Evolutionary conservation across 2,329 filamentous ascomycete species (phyloP), one percentile per base, ranked within the genome.

Genomic region (Alternaria brassicae): DNA sequence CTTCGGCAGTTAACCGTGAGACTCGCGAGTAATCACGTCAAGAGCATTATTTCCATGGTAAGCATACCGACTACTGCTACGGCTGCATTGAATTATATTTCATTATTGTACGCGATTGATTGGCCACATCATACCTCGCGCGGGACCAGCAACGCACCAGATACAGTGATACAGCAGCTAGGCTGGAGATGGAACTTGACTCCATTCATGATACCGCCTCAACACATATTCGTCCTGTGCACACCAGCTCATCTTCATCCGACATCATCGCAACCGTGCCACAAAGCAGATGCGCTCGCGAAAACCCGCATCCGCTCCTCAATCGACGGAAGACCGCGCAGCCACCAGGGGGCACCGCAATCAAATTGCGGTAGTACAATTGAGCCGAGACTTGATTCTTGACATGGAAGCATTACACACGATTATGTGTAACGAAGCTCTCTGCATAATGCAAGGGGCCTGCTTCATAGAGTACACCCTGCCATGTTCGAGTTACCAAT

Each of bases 251-350:
- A 45, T 53, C 39, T 44, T 36, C 50, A 53, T 28, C 39, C 51
- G 21, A 30, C 13, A 47, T 21, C 27, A 3, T 15, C 44, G 28
- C 40, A 44, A 27, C 28, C 45, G 39, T 53, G 39, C 51, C 40
- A 53, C 51, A 45, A 7, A 44, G 51, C 40, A 53, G 39, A 36
- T 53, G 17, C 40, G 30, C 40, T 37, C 17, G 39, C 30, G 41
- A 21, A 9, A 34, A 2, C 37, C 15, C 3, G 32, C 45, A 49
- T 49, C 45, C 45, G 45, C 45, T 15, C 39, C 13, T 6, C 21
- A 23, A 13, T 36, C 32, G 23, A 27, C 39, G 39, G 39, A 54
- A 37, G 41, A 47, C 52, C n/a, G 41, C 52, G 32, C 41, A 54
- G 25, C 32, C 15, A 17, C 30, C 34, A 40, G 30, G 36, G 36